Evolutionary conservation across 2,329 filamentous ascomycete genomes (phyloP).

Genomic region (Aspergillus quadricinctus): DNA sequence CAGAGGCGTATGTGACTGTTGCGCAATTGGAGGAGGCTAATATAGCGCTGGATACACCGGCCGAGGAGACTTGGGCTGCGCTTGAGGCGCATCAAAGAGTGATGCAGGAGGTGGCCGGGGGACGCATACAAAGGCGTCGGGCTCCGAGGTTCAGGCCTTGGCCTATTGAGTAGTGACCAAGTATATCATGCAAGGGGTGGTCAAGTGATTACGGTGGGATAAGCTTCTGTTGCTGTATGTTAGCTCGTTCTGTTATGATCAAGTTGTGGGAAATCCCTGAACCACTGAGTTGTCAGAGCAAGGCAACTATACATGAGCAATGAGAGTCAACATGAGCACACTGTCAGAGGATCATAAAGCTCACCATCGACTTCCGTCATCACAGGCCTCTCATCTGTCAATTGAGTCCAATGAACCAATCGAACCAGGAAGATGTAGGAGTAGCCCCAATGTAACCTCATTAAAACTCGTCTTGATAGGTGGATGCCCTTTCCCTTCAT

Average conservation of each 20-base stretch:
- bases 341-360: background rate
- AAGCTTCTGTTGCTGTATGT: background rate
- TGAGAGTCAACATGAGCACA: background rate
- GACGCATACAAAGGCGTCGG: background rate
- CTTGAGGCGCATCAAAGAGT: background rate
- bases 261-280: background rate
- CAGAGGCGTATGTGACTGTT: background rate
- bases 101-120: background rate
- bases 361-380: background rate
- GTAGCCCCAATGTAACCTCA: too few species aligned
- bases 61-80: background rate
- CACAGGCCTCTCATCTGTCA: too few species aligned
- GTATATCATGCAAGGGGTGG: background rate
- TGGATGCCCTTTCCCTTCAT: too few species aligned
- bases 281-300: too few species aligned
- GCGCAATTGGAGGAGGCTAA: background rate
- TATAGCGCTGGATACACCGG: background rate
- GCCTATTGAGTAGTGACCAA: background rate
- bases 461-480: too few species aligned
- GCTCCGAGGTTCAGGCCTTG: too few species aligned
- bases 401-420: background rate
- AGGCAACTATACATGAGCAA: too few species aligned
- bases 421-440: too few species aligned
- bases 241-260: background rate
- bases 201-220: background rate